These are phyloP conservation scores for Nemania sp. DNA, from an alignment of 2,329 filamentous ascomycete genomes.

Conservation along the genomic window DNA sequence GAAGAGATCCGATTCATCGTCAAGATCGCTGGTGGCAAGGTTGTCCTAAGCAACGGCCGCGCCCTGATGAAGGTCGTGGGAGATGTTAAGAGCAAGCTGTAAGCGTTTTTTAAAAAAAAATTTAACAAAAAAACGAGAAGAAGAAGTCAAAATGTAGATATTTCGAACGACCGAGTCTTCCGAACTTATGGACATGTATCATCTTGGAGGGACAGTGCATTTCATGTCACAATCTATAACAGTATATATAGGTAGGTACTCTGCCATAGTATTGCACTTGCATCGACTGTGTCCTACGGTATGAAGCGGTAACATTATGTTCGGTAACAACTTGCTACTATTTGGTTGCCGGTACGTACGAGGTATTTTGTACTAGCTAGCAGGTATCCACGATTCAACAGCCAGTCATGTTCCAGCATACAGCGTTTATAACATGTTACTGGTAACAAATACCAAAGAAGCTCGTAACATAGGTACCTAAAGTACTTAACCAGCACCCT, in stretches of 20 bases:
- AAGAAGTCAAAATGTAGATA: no score
- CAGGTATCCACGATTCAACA: background rate
- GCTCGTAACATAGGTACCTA: no score
- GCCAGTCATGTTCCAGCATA: no score
- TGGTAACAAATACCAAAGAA: no score
- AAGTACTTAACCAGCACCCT: no score
- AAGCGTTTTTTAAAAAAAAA: slow-evolving; percentile 30
- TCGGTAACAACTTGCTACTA: background rate
- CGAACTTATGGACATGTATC: no score
- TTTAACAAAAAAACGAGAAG: no score
- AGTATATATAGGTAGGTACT: background rate
- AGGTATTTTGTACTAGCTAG: slow-evolving; percentile 23
- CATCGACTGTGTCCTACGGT: background rate
- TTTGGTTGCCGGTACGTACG: background rate
- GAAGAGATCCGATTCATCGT: slow-evolving; percentile 85
- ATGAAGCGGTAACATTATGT: slow-evolving; percentile 29
- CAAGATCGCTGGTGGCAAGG: slow-evolving; percentile 78
- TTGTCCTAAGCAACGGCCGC: slow-evolving; percentile 84
- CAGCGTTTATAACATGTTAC: no score
- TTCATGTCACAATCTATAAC: background rate
- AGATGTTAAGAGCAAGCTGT: slow-evolving; percentile 66
- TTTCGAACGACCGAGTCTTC: no score
- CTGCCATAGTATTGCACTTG: background rate
- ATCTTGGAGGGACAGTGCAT: background rate
- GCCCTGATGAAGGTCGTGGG: slow-evolving; percentile 72